Base-by-base conservation (phyloP, 2,329 filamentous ascomycete genomes). In the Aspergillus texensis region DNA sequence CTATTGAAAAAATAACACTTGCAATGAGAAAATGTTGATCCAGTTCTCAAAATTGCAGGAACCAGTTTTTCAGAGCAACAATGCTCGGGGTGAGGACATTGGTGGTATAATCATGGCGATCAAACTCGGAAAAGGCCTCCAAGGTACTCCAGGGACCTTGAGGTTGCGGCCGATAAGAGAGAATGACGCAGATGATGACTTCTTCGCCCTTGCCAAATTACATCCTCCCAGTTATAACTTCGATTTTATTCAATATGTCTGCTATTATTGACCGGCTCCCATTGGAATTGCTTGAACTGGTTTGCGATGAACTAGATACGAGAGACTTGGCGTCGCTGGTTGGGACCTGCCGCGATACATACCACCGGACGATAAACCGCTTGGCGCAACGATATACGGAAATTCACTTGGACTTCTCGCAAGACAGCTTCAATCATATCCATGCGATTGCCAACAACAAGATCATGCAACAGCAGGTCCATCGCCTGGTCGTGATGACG, bases 371-470 rank as follows among this genome's bases (percentile, higher is more conserved):
- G 8, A 63, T 63, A 52, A 48, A 39, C 14, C 55, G 63, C 28
- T 59, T 65, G 16, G 63, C 63, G 4, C 58, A 65, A 14, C 61
- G 63, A 24, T 65, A 65, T 26, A 41, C 58, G 4, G 63, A 65
- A 39, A 36, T 63, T 6, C 48, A 63, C 34, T n/a, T 63, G 3
- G 63, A 65, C 16, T 65, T 65, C 32, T 65, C 63, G 12, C 32
- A 63, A 16, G 39, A n/a, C 3, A 57, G 57, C 6, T 53, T 65
- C n/a, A 55, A 59, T 36, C 63, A 65, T 26, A 45, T 65, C 4
- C 63, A 65, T 52, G 61, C 63, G 2, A 60, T 65, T 43, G 58
- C 63, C 12, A 41, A 46, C 19, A 65, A 65, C 26, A 39, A 46
- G 8, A 19, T 61, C 10, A 61, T 65, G 61, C 26, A 61, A n/a